phyloP scores from a whole-genome alignment of 2,329 filamentous ascomycete species.

The Passalora sequoiae region DNA sequence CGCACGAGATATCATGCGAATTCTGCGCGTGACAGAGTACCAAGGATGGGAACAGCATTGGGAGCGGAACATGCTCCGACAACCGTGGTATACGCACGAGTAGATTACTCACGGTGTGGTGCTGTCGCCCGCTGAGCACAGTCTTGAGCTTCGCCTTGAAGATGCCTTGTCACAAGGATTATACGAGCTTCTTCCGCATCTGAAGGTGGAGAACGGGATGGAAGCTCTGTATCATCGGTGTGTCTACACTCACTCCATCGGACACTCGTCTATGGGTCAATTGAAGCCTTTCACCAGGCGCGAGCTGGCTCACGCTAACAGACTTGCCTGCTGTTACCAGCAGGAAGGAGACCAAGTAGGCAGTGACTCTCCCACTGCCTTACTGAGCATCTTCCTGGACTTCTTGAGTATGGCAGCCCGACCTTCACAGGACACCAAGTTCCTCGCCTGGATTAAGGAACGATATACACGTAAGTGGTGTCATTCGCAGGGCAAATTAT shows the following conservation, averaged over 20 bases:
- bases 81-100: conserved; percentile 10
- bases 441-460: not conserved
- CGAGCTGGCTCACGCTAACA: no score
- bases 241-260: not conserved
- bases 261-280: not conserved
- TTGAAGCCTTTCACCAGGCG: no score
- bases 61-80: not conserved
- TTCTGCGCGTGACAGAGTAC: conserved; percentile 1
- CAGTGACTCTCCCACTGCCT: no score
- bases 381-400: not conserved
- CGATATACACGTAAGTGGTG: not conserved
- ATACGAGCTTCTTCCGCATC: not conserved
- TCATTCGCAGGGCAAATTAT: not conserved
- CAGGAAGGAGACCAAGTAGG: no score
- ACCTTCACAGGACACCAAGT: not conserved
- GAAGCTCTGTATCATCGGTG: not conserved
- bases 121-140: no score
- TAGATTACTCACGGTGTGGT: conserved; percentile 6
- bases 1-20: conserved; percentile 4
- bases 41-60: not conserved
- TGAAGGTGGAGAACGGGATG: not conserved
- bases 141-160: no score
- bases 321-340: no score
- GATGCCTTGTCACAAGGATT: not conserved
- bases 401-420: not conserved